These are phyloP conservation scores for Plantago lanceolata DNA, from an alignment of 305 asterid genomes.

Conservation along the genomic window DNA sequence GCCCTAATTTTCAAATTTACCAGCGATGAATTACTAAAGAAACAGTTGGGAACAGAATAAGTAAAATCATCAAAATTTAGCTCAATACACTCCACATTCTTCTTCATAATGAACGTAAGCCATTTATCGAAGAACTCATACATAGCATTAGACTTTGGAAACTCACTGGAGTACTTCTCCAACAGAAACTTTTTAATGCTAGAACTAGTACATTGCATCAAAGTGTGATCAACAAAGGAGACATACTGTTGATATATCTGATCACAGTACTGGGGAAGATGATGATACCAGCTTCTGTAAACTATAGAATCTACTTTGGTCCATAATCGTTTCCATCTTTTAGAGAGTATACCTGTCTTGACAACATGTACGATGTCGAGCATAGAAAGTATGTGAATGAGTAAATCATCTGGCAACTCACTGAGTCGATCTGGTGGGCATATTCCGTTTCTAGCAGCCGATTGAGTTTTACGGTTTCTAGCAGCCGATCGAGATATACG, in stretches of 20 bases:
- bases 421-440: not conserved
- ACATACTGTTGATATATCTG: not conserved
- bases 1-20: not conserved
- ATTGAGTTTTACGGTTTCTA: too few relatives aligned
- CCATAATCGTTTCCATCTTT: slow-evolving; percentile 7
- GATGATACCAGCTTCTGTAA: not conserved
- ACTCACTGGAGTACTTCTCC: not conserved
- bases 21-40: not conserved
- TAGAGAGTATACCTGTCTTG: slow-evolving; percentile 1
- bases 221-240: not conserved
- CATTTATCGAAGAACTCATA: not conserved
- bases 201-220: not conserved
- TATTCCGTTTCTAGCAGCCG: too few relatives aligned
- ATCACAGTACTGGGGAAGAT: not conserved
- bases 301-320: slow-evolving; percentile 1
- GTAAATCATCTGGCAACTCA: not conserved
- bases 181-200: not conserved
- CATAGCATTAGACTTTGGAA: not conserved
- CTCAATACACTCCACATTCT: not conserved
- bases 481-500: too few relatives aligned
- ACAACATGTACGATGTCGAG: not conserved
- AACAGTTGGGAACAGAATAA: not conserved
- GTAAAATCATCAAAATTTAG: too few relatives aligned
- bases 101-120: not conserved
- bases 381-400: not conserved